Percentiles rank a stretch among this genome's conserved stretches.
phyloP scores from a whole-genome alignment of 805 yeast genomes.

The Kodamaea jinghongensis region DNA sequence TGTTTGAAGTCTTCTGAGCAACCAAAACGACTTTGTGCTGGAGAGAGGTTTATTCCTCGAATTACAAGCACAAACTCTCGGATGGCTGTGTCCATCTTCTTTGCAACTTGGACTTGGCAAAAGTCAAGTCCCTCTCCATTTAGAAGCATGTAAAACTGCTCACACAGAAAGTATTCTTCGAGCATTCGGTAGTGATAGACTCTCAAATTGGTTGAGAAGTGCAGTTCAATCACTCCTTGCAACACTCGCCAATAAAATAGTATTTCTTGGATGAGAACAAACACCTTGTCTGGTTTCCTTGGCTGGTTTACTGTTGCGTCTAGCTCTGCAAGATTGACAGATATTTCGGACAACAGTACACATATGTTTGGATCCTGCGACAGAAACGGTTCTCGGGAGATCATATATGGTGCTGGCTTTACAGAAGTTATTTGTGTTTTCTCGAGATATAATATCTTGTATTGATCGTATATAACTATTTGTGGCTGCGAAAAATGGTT shows the following conservation, averaged over 20 bases:
- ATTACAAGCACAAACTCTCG: conserved; percentile 6
- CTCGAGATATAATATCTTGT: too few species aligned
- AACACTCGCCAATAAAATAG: conserved; percentile 8
- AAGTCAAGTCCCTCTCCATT: conserved; percentile 1
- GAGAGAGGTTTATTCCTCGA: conserved; percentile 1
- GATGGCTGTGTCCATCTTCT: conserved; percentile 5
- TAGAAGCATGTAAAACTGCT: conserved; percentile 3
- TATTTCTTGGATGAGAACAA: conserved; percentile 3
- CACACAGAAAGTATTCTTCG: conserved; percentile 6
- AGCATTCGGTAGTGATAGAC: conserved; percentile 6
- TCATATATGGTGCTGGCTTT: too few species aligned
- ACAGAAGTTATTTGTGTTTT: too few species aligned
- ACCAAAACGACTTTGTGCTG: too few species aligned
- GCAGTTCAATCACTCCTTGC: conserved; percentile 1
- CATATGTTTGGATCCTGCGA: too few species aligned
- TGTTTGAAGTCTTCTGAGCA: background rate
- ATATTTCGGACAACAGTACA: too few species aligned
- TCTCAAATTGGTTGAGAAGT: background rate
- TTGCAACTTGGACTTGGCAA: conserved; percentile 1
- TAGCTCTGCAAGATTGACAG: too few species aligned
- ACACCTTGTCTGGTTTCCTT: too few species aligned
- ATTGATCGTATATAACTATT: background rate
- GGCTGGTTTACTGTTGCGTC: too few species aligned
- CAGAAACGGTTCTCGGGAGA: too few species aligned
- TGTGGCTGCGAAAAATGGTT: conserved; percentile 8